phyloP scores from a whole-genome alignment of 331 rosid genomes.

The Ulmus americana region DNA sequence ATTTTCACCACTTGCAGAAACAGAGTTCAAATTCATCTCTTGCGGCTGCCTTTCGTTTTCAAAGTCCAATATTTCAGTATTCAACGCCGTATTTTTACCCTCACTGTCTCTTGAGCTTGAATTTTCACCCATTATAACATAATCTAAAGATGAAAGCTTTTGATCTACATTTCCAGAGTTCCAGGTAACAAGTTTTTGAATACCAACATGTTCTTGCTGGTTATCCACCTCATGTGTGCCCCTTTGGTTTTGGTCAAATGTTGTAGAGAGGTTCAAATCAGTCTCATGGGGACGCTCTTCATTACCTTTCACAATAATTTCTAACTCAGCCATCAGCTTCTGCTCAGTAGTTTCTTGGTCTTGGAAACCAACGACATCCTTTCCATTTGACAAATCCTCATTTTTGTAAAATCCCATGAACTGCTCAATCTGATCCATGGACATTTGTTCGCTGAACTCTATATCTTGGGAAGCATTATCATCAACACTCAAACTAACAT shows the following conservation, averaged over 20 bases:
- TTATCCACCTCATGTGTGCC: conserved; percentile 3
- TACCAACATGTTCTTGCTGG: conserved; percentile 2
- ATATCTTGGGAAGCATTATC: conserved; percentile 22
- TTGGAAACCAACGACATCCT: conserved; percentile 17
- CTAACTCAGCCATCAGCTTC: conserved; percentile 38
- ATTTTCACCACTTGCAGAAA: conserved; percentile 12
- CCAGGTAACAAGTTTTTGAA: neutral
- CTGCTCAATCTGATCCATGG: conserved; percentile 33
- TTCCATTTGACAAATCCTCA: conserved; percentile 13
- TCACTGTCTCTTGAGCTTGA: conserved; percentile 7
- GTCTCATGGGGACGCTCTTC: conserved; percentile 28
- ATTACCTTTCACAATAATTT: conserved; percentile 35
- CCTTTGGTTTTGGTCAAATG: neutral
- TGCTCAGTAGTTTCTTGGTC: conserved; percentile 26
- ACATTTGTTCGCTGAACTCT: conserved; percentile 11
- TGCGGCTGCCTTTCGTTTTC: conserved; percentile 17
- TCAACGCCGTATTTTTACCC: neutral
- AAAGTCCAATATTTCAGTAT: conserved; percentile 4
- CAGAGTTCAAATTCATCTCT: conserved; percentile 25
- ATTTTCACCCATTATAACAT: neutral
- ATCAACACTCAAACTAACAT: conserved; percentile 28
- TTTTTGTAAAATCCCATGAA: conserved; percentile 32
- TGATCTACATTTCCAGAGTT: neutral
- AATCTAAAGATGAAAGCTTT: conserved; percentile 4
- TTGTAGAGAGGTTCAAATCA: conserved; percentile 8